phyloP scores from a whole-genome alignment of 1,139 yeast genomes.

The Taphrina populina region DNA sequence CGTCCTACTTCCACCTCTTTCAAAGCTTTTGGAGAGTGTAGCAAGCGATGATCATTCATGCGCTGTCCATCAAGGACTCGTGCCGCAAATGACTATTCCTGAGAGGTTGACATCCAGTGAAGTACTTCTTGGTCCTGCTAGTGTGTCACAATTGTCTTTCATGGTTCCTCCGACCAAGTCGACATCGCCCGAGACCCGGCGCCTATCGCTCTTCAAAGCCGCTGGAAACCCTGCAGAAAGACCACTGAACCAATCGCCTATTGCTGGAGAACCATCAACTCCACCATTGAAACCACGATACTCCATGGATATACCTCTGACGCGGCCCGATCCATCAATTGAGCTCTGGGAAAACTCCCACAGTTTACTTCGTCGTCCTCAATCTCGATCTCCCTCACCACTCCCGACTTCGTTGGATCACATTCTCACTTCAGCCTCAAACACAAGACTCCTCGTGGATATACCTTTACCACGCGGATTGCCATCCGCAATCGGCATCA shows the following conservation, averaged over 20 bases:
- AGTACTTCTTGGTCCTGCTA: no score
- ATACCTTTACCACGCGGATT: slow-evolving; percentile 20
- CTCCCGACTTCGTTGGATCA: background rate
- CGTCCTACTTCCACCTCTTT: no score
- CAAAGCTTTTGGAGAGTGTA: no score
- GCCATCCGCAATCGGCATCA: no score
- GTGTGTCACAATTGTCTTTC: no score
- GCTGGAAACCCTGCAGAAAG: slow-evolving; percentile 5
- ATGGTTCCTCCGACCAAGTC: background rate
- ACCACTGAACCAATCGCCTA: no score
- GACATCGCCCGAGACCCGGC: background rate
- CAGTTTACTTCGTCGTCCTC: background rate
- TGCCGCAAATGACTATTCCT: no score
- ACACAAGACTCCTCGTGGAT: slow-evolving; percentile 2
- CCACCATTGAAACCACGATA: slow-evolving; percentile 2
- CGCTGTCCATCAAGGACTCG: no score
- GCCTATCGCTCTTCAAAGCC: no score
- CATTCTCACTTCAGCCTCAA: slow-evolving; percentile 1
- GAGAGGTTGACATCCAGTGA: no score
- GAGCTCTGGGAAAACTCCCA: slow-evolving; percentile 8
- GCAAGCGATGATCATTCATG: no score
- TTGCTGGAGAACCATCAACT: background rate
- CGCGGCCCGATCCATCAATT: slow-evolving; percentile 1
- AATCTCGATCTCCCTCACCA: background rate
- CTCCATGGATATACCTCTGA: slow-evolving; percentile 14